Conservation (phyloP, 164 flowering plant genomes). For the Vitis amurensis region DNA sequence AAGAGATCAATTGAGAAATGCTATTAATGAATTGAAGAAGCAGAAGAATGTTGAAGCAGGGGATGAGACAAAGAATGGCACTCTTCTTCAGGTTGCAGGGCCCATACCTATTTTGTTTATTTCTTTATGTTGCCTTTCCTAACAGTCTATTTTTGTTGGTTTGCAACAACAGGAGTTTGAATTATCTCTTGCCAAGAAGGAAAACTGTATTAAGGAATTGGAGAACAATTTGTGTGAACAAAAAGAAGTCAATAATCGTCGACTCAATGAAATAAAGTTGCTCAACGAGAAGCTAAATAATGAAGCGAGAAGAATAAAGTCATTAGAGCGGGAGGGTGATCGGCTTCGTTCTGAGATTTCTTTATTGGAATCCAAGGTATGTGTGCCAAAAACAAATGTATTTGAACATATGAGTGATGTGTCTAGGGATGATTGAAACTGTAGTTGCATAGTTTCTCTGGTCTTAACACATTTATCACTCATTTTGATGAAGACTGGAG, state of each 20-base stretch:
- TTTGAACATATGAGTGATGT: neutral
- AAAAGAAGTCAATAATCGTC: conserved; percentile 52
- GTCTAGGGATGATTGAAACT: neutral
- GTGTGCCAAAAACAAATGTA: conserved; percentile 8
- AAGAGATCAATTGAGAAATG: conserved; percentile 59
- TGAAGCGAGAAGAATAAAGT: conserved; percentile 77
- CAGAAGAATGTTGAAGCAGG: conserved; percentile 49
- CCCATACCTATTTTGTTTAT: neutral
- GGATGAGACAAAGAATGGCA: conserved; percentile 27
- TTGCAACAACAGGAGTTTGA: conserved; percentile 63
- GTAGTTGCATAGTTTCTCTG: neutral
- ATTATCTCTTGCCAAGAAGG: conserved; percentile 60
- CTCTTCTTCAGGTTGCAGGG: conserved; percentile 49
- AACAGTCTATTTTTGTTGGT: conserved; percentile 13
- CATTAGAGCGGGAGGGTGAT: conserved; percentile 88
- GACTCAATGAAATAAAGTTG: conserved; percentile 60
- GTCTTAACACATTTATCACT: neutral
- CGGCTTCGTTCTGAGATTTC: conserved; percentile 88
- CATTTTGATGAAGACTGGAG: too few relatives aligned
- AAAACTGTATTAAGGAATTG: conserved; percentile 55
- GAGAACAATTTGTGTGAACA: conserved; percentile 56
- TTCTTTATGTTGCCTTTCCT: conserved; percentile 3
- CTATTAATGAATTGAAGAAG: conserved; percentile 42
- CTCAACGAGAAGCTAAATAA: conserved; percentile 69
- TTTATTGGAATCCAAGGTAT: conserved; percentile 92